Percentiles rank a stretch among this genome's conserved stretches.
Evolutionary conservation across 495 filamentous ascomycete species (phyloP).

Genomic region (Penicillium goetzii): DNA sequence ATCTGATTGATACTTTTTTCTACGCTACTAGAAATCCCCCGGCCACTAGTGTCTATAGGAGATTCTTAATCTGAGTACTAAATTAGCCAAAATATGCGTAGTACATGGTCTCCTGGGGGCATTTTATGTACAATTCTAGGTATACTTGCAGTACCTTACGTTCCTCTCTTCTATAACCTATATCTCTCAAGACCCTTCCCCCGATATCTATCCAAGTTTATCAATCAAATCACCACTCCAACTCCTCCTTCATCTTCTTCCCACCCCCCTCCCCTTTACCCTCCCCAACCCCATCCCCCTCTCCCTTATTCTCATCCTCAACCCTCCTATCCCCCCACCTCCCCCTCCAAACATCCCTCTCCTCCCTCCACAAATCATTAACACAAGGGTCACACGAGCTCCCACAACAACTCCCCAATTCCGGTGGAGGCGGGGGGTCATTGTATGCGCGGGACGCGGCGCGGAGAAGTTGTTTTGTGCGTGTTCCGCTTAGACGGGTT

Average conservation of each 20-base stretch:
- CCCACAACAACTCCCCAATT: conserved; percentile 44
- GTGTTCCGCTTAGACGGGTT: conserved; percentile 38
- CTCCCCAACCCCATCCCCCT: conserved; percentile 19
- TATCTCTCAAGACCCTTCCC: too few species aligned
- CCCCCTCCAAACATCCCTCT: conserved; percentile 45
- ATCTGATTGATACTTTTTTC: too few species aligned
- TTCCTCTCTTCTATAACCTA: too few species aligned
- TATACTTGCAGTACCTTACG: too few species aligned
- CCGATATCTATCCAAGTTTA: too few species aligned
- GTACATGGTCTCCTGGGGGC: too few species aligned
- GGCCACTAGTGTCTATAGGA: too few species aligned
- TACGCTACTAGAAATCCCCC: too few species aligned
- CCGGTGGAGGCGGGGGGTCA: conserved; percentile 45
- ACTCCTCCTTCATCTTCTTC: conserved; percentile 8
- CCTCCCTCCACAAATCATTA: conserved; percentile 46
- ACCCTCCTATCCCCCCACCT: conserved; percentile 39
- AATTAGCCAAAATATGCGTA: too few species aligned
- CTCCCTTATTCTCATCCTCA: conserved; percentile 24
- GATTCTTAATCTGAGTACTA: too few species aligned
- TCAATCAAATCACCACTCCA: conserved; percentile 27
- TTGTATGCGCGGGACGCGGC: conserved; percentile 39
- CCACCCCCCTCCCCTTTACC: too few species aligned
- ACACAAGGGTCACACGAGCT: conserved; percentile 51
- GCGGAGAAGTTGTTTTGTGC: conserved; percentile 45
- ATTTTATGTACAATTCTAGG: too few species aligned